These are phyloP conservation scores for Pseudozyma flocculosa DNA, from an alignment of 1,284 basidiomycete genomes.

Conservation along the genomic window DNA sequence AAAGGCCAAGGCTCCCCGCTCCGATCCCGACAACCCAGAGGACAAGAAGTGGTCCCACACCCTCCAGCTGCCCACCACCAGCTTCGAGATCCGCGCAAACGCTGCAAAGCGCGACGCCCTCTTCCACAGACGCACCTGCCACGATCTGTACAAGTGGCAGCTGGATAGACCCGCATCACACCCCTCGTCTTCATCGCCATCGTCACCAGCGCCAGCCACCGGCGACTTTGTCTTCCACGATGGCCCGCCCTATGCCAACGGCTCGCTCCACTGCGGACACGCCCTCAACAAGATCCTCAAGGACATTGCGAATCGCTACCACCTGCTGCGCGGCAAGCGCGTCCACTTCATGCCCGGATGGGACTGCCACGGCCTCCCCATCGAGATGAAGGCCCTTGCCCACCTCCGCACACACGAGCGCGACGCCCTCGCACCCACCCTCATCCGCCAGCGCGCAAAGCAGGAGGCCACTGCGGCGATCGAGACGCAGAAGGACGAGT, in stretches of 20 bases:
- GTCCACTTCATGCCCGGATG: slow-evolving; percentile 95
- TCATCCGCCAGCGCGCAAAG: slow-evolving; percentile 74
- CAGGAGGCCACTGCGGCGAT: slow-evolving; percentile 76
- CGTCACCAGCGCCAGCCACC: too few relatives aligned
- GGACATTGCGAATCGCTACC: slow-evolving; percentile 90
- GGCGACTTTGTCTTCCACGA: slow-evolving; percentile 80
- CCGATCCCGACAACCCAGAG: background rate
- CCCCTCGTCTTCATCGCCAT: too few relatives aligned
- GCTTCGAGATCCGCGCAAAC: slow-evolving; percentile 75
- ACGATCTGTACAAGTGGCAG: slow-evolving; percentile 83
- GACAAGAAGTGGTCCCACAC: slow-evolving; percentile 64
- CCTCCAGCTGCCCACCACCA: slow-evolving; percentile 78
- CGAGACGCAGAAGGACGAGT: slow-evolving; percentile 75
- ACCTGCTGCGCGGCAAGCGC: slow-evolving; percentile 73
- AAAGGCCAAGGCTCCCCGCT: too few relatives aligned
- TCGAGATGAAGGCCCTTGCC: slow-evolving; percentile 60
- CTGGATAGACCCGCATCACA: slow-evolving; percentile 62
- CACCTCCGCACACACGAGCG: slow-evolving; percentile 64
- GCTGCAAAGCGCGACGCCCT: slow-evolving; percentile 67
- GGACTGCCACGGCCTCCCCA: slow-evolving; percentile 98
- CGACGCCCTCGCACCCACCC: slow-evolving; percentile 30
- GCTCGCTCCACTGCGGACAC: slow-evolving; percentile 91
- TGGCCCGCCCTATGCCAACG: slow-evolving; percentile 97
- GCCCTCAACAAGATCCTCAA: slow-evolving; percentile 96
- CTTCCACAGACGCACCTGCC: slow-evolving; percentile 70